These are phyloP conservation scores for Candida taoyuanica DNA, from an alignment of 805 yeast genomes.

Conservation along the genomic window DNA sequence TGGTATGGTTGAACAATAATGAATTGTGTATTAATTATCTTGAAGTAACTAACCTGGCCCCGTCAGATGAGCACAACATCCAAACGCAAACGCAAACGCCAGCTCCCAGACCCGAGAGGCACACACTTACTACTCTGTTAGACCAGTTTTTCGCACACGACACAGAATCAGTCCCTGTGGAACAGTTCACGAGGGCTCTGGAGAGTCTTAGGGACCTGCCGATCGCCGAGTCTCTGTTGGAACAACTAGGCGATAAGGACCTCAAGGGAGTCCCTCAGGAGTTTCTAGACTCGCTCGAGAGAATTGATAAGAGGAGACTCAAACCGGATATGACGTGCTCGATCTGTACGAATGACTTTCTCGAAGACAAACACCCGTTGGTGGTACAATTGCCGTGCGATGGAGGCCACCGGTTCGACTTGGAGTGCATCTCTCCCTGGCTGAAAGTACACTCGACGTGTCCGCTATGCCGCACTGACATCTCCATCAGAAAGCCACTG, in stretches of 20 bases:
- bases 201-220: constrained; percentile 17
- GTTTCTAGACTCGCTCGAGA: constrained; percentile 70
- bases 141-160: constrained; percentile 12
- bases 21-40: too few species aligned
- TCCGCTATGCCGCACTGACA: constrained; percentile 80
- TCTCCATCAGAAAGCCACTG: constrained; percentile 45
- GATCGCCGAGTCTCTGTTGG: constrained; percentile 24
- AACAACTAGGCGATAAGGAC: constrained; percentile 23
- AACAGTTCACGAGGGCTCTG: constrained; percentile 19
- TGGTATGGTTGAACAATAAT: constrained; percentile 24
- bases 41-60: background rate
- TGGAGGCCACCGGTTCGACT: constrained; percentile 67
- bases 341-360: constrained; percentile 72
- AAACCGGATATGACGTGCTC: constrained; percentile 64
- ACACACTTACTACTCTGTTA: constrained; percentile 20
- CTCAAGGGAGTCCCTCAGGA: constrained; percentile 58
- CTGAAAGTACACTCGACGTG: constrained; percentile 68
- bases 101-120: constrained; percentile 3
- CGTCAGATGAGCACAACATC: constrained; percentile 28
- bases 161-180: too few species aligned
- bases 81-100: constrained; percentile 1
- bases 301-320: constrained; percentile 48
- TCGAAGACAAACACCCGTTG: constrained; percentile 71
- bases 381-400: constrained; percentile 71
- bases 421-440: constrained; percentile 93